These are phyloP conservation scores for Nyssa sinensis DNA, from an alignment of 148 eudicot species.

Conservation along the genomic window DNA sequence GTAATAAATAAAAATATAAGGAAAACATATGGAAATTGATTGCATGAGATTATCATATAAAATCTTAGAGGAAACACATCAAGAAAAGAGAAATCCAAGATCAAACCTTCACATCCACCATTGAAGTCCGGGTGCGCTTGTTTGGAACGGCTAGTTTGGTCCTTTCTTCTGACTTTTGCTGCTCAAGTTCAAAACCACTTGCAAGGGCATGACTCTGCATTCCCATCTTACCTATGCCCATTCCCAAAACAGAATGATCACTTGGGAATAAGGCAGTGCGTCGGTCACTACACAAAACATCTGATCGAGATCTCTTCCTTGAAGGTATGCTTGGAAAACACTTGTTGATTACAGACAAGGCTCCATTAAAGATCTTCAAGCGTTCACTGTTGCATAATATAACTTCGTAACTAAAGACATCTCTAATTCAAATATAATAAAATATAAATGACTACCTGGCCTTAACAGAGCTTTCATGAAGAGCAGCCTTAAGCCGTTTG, in stretches of 20 bases:
- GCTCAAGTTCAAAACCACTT: conserved; percentile 45
- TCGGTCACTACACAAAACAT: conserved; percentile 43
- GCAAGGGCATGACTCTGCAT: conserved; percentile 30
- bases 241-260: conserved; percentile 45
- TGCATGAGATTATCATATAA: neutral
- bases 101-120: conserved; percentile 62
- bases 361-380: conserved; percentile 43
- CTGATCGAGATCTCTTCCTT: conserved; percentile 57
- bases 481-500: conserved; percentile 45
- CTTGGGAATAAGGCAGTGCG: conserved; percentile 28
- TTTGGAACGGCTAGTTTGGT: conserved; percentile 43
- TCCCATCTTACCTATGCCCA: conserved; percentile 46
- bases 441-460: conserved; percentile 45
- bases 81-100: conserved; percentile 9
- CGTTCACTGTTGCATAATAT: conserved; percentile 49
- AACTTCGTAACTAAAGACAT: conserved; percentile 7
- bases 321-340: conserved; percentile 59
- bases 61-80: neutral
- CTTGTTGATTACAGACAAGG: conserved; percentile 46
- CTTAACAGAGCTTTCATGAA: conserved; percentile 45
- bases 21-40: neutral
- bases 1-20: neutral
- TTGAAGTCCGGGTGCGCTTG: conserved; percentile 62
- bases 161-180: conserved; percentile 51
- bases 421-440: conserved; percentile 5